phyloP scores from a whole-genome alignment of 2,329 filamentous ascomycete species.

The Exophiala bonariae region DNA sequence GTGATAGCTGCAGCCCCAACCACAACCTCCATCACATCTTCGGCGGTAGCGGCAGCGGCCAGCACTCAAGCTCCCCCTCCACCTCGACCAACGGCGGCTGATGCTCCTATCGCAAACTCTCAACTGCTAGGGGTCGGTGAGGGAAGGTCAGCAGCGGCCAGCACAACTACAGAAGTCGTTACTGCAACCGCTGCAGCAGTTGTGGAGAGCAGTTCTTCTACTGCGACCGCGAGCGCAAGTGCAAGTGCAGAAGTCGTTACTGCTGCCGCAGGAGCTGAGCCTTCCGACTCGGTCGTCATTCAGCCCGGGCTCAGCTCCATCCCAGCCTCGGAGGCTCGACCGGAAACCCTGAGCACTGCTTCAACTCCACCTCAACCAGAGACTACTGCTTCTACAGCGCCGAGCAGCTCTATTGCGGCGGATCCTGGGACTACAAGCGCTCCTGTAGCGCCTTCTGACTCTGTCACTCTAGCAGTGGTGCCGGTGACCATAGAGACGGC shows the following conservation, averaged over 20 bases:
- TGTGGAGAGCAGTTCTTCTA: too few relatives aligned
- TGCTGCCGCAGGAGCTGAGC: too few relatives aligned
- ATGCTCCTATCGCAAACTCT: too few relatives aligned
- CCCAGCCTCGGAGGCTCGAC: conserved; percentile 1
- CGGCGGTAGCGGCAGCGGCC: not conserved
- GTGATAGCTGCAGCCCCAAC: not conserved
- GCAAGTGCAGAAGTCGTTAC: too few relatives aligned
- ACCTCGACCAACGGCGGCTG: too few relatives aligned
- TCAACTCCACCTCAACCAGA: not conserved
- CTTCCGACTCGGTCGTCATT: not conserved
- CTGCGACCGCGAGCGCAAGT: too few relatives aligned
- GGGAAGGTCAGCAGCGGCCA: too few relatives aligned
- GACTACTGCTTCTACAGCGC: not conserved
- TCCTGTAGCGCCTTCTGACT: not conserved
- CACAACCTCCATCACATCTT: not conserved
- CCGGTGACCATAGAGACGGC: conserved; percentile 5
- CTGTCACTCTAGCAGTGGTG: conserved; percentile 1
- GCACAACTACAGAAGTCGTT: too few relatives aligned
- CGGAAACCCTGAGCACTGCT: conserved; percentile 1
- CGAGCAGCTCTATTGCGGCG: conserved; percentile 1
- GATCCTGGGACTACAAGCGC: not conserved
- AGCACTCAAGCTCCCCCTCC: not conserved
- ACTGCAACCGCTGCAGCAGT: too few relatives aligned
- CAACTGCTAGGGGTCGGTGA: too few relatives aligned
- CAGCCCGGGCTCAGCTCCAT: not conserved